Evolutionary conservation across 768 basidiomycete genomes (phyloP).

Genomic region (Agrocybe pediades): DNA sequence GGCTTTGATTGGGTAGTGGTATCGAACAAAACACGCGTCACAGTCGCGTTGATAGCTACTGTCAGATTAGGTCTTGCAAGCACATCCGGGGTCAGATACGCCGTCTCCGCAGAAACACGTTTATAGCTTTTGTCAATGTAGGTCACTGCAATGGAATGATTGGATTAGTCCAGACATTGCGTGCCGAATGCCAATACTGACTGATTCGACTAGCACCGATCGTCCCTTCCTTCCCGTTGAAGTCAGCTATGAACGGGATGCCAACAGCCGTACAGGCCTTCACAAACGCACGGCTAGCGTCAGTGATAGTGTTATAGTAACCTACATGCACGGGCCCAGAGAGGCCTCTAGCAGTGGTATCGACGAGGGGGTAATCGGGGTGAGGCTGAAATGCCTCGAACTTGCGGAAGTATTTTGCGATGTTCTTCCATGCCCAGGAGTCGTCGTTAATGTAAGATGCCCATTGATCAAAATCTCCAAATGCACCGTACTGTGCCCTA

Average conservation of each 20-base stretch:
- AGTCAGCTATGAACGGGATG: conserved; percentile 58
- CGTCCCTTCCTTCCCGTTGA: conserved; percentile 59
- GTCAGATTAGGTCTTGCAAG: conserved; percentile 66
- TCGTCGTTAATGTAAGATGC: conserved; percentile 51
- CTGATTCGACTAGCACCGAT: conserved; percentile 58
- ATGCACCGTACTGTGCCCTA: conserved; percentile 67
- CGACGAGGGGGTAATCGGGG: conserved; percentile 51
- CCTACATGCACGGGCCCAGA: conserved; percentile 62
- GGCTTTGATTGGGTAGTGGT: conserved; percentile 28
- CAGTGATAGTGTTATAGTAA: conserved; percentile 50
- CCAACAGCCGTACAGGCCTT: conserved; percentile 54
- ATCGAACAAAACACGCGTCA: conserved; percentile 62
- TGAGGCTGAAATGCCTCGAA: conserved; percentile 63
- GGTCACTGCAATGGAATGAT: conserved; percentile 64
- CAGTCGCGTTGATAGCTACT: conserved; percentile 55
- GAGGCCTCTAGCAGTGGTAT: conserved; percentile 46
- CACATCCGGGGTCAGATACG: conserved; percentile 67
- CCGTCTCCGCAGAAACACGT: conserved; percentile 64
- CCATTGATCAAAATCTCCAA: conserved; percentile 73
- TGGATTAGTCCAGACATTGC: background rate
- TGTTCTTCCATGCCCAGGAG: conserved; percentile 61
- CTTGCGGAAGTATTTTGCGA: conserved; percentile 68
- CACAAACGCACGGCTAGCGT: conserved; percentile 51
- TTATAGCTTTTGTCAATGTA: conserved; percentile 54
- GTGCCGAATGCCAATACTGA: conserved; percentile 24